Evolutionary conservation across 805 yeast genomes (phyloP).

Genomic region (Starmerella ratchasimensis): DNA sequence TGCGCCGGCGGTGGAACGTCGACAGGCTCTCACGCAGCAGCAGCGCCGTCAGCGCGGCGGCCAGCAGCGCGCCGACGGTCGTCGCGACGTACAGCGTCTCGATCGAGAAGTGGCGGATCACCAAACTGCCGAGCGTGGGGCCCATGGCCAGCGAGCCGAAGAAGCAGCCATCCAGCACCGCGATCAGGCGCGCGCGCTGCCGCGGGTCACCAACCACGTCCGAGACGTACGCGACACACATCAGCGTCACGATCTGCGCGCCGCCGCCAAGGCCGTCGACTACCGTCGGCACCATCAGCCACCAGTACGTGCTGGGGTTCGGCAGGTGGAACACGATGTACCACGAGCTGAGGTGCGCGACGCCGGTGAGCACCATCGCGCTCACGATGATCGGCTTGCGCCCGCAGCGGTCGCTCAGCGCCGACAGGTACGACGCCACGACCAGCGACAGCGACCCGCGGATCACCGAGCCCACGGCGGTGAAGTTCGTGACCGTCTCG

Average conservation of each 20-base stretch:
- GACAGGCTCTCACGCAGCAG: conserved; percentile 18
- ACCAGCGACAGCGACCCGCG: conserved; percentile 12
- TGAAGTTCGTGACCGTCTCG: conserved; percentile 15
- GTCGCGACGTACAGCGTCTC: conserved; percentile 13
- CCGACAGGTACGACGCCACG: conserved; percentile 14
- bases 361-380: conserved; percentile 9
- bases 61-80: conserved; percentile 3
- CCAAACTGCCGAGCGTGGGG: conserved; percentile 18
- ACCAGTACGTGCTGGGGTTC: conserved; percentile 16
- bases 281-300: conserved; percentile 18
- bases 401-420: conserved; percentile 19
- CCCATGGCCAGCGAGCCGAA: conserved; percentile 18
- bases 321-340: conserved; percentile 18
- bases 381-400: conserved; percentile 17
- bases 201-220: conserved; percentile 18
- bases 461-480: conserved; percentile 11
- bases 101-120: conserved; percentile 12
- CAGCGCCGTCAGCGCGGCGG: conserved; percentile 7
- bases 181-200: conserved; percentile 16
- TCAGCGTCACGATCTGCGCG: conserved; percentile 8
- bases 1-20: conserved; percentile 12
- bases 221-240: conserved; percentile 19
- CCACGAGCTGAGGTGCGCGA: conserved; percentile 15
- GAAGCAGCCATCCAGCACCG: conserved; percentile 18
- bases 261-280: conserved; percentile 19